phyloP scores from a whole-genome alignment of 2,329 filamentous ascomycete species.

The Pseudogymnoascus sp. region DNA sequence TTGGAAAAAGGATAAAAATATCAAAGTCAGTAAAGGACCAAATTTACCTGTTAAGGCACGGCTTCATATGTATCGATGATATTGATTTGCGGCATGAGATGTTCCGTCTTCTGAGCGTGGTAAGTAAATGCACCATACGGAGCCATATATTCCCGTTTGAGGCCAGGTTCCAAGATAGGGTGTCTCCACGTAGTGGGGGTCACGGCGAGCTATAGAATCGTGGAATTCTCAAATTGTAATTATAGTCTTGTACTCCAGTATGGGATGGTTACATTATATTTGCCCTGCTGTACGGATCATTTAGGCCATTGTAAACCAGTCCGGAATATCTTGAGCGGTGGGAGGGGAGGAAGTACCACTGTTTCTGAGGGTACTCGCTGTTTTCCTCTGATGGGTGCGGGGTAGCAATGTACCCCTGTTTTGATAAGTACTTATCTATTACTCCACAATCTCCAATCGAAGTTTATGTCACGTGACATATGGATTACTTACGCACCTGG shows the following conservation, averaged over 20 bases:
- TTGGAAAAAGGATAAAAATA: constrained; percentile 5
- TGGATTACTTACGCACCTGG: background rate
- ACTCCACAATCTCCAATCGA: background rate
- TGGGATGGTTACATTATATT: background rate
- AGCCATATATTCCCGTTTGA: constrained; percentile 6
- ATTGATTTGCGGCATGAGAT: constrained; percentile 3
- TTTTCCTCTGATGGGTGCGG: background rate
- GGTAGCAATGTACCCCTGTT: background rate
- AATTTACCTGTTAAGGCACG: background rate
- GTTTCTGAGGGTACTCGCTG: background rate
- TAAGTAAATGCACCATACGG: background rate
- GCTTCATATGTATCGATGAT: background rate
- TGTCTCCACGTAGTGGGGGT: background rate
- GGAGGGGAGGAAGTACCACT: background rate
- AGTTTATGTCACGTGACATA: background rate
- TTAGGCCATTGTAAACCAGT: background rate
- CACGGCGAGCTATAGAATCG: background rate
- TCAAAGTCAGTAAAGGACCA: background rate
- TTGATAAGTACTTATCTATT: background rate
- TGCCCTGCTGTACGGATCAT: background rate
- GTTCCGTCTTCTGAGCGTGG: constrained; percentile 5
- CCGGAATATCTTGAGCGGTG: background rate
- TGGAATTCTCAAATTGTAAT: background rate
- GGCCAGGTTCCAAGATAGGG: background rate
- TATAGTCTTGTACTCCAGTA: background rate